These are phyloP conservation scores for Candida gigantensis DNA, from an alignment of 1,139 yeast species.

Conservation along the genomic window DNA sequence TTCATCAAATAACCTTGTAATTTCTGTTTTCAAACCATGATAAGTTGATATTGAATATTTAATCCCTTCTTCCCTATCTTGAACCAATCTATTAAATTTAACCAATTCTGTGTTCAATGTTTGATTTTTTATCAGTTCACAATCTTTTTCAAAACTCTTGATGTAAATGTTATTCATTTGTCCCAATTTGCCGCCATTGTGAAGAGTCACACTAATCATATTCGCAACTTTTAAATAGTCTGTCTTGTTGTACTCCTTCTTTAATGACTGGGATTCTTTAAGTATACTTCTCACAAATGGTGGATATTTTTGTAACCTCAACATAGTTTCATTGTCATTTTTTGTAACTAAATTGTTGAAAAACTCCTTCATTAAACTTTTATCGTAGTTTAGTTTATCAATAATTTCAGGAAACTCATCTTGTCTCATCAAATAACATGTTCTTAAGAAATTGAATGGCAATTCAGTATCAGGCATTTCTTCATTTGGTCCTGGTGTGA, in stretches of 20 bases:
- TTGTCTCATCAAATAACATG: constrained; percentile 36
- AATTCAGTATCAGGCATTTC: constrained; percentile 25
- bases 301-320: constrained; percentile 31
- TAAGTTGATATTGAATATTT: constrained; percentile 52
- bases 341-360: constrained; percentile 30
- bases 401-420: constrained; percentile 24
- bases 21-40: constrained; percentile 46
- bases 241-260: constrained; percentile 21
- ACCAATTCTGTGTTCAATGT: constrained; percentile 50
- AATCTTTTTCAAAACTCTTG: constrained; percentile 46
- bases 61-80: constrained; percentile 64
- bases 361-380: constrained; percentile 29
- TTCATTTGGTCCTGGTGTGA: constrained; percentile 16
- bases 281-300: constrained; percentile 30
- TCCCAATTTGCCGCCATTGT: constrained; percentile 43
- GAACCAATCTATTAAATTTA: constrained; percentile 52
- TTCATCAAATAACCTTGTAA: constrained; percentile 34
- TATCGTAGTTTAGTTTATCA: constrained; percentile 18
- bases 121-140: constrained; percentile 44
- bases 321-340: constrained; percentile 42
- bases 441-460: constrained; percentile 39
- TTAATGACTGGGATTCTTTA: constrained; percentile 24
- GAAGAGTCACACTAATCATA: constrained; percentile 36
- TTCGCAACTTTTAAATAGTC: constrained; percentile 31
- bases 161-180: constrained; percentile 39